Base-by-base conservation (phyloP, 306 rosid species). In the Vicia sativa region DNA sequence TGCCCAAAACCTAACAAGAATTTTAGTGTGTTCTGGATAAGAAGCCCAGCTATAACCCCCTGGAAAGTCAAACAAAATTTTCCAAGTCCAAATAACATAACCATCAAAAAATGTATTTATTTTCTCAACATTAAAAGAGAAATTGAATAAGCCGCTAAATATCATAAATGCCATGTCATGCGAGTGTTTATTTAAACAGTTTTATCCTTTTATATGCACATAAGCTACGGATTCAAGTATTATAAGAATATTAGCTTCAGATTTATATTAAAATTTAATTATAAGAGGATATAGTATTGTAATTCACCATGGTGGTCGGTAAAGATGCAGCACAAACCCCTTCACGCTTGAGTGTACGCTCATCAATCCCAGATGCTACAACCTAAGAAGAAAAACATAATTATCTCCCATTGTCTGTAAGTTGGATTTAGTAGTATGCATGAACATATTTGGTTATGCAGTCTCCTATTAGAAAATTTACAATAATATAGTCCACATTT, bases 271-370 rank as follows among this genome's bases (percentile, higher is more conserved):
- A 50, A 28, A 9, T 19, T 71, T 38, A n/a, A 72, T 15, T 41
- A 66, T 62, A 62, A n/a, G 61, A 61, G 38, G 76, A 43, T 21
- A 15, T 45, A 42, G 60, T 43, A 35, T 61, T 21, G 8, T 59
- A 25, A 28, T 49, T 66, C 85, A 88, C 99, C 99, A 93, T 93
- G 78, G 99, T 93, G 41, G 99, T 90, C 16, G 99, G 99, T 79
- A 93, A 77, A 56, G 97, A 90, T 39, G 97, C 99, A 82, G 97
- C 96, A 87, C 97, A 90, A 77, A 93, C 99, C 78, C 99, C 99
- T 87, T 90, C 97, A 12, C 97, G 95, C 88, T 93, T 93, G 71
- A 93, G 97, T 11, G 99, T 93, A 11, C 95, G 92, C 72, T 90
- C 99, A 84, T 93, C 97, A 62, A 90, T 71, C 29, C 97, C 99